These are phyloP conservation scores for Adenanthera pavonina DNA, from an alignment of 306 rosid genomes.

Conservation along the genomic window DNA sequence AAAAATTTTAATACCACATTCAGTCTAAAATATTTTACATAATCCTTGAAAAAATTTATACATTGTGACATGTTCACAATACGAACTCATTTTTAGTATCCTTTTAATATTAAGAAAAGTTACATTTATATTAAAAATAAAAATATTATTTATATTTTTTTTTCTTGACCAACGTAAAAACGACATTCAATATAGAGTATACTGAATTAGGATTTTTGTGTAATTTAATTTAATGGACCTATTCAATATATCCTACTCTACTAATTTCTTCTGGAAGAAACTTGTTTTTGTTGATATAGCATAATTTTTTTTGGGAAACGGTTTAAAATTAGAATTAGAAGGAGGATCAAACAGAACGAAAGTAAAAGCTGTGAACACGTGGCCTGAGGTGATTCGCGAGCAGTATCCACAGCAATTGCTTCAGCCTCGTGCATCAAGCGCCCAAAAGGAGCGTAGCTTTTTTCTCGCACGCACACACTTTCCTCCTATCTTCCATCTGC, in stretches of 20 bases:
- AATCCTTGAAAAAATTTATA: no score
- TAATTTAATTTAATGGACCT: not conserved
- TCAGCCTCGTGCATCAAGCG: constrained; percentile 54
- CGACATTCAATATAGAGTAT: no score
- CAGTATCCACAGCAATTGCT: constrained; percentile 39
- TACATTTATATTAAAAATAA: no score
- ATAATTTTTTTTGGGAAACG: not conserved
- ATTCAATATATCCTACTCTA: no score
- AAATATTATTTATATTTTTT: no score
- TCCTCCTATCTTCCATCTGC: not conserved
- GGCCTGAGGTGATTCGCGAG: constrained; percentile 26
- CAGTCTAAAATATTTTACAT: no score
- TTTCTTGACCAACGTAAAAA: no score
- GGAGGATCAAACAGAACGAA: not conserved
- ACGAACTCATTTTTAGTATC: not conserved
- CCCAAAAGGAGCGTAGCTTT: constrained; percentile 67
- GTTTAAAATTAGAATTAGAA: not conserved
- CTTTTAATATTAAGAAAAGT: no score
- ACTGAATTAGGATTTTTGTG: not conserved
- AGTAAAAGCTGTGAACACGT: not conserved
- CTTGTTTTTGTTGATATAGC: no score
- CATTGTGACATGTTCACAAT: no score
- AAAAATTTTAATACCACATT: no score
- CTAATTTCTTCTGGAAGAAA: no score
- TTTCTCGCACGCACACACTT: constrained; percentile 27